These are phyloP conservation scores for Spirogloea muscicola DNA, from an alignment of 139 green algal species.

Conservation along the genomic window DNA sequence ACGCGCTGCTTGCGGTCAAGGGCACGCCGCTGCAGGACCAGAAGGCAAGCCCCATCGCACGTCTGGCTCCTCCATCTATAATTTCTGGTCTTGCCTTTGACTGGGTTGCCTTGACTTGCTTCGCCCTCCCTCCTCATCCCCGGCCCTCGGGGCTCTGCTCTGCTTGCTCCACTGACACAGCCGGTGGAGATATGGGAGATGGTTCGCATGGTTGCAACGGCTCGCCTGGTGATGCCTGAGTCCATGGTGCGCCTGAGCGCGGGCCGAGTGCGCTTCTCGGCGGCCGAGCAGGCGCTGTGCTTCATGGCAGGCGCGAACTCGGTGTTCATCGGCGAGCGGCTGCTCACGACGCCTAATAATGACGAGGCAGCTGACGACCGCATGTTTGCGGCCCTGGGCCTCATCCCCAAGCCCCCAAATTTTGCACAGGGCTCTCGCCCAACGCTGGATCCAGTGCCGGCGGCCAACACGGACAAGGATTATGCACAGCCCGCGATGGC, in stretches of 20 bases:
- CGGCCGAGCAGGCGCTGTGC: slow-evolving; percentile 68
- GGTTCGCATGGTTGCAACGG: slow-evolving; percentile 87
- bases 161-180: no score
- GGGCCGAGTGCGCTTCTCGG: slow-evolving; percentile 52
- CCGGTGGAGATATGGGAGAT: slow-evolving; percentile 60
- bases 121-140: no score
- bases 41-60: no score
- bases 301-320: slow-evolving; percentile 96
- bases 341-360: slow-evolving; percentile 90
- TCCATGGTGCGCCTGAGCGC: slow-evolving; percentile 86
- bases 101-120: no score
- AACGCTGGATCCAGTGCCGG: no score
- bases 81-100: no score
- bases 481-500: no score
- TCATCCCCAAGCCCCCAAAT: slow-evolving; percentile 24
- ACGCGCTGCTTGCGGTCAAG: slow-evolving; percentile 88
- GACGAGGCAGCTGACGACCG: background rate
- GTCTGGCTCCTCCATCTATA: no score
- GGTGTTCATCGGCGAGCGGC: slow-evolving; percentile 90
- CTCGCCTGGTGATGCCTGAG: slow-evolving; percentile 87
- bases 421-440: no score
- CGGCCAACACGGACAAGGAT: no score
- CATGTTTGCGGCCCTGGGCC: slow-evolving; percentile 41
- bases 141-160: no score
- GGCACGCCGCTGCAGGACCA: slow-evolving; percentile 82